phyloP scores from a whole-genome alignment of 495 filamentous ascomycete genomes.

The Penicillium maclennaniae region DNA sequence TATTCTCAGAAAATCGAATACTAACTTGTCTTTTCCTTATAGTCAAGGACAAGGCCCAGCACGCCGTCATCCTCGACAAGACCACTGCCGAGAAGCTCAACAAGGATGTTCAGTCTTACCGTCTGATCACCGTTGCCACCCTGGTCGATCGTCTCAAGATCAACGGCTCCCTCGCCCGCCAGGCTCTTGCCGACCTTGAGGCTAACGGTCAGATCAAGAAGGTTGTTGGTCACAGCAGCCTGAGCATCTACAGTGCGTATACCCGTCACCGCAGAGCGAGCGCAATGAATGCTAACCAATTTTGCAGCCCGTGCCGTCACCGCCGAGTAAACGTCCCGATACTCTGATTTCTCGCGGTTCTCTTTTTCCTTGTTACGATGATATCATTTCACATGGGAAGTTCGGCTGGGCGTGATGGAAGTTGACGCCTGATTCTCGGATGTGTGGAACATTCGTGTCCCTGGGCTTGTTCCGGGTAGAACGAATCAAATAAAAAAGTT shows the following conservation, averaged over 20 bases:
- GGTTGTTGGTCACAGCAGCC: slow-evolving; percentile 91
- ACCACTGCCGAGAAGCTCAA: slow-evolving; percentile 64
- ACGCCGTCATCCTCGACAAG: slow-evolving; percentile 79
- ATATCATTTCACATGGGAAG: slow-evolving; percentile 43
- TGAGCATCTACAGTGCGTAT: slow-evolving; percentile 89
- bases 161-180: slow-evolving; percentile 93
- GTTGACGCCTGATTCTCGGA: slow-evolving; percentile 30
- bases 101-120: slow-evolving; percentile 99
- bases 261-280: neutral
- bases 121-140: slow-evolving; percentile 96
- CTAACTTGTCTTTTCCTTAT: slow-evolving; percentile 31
- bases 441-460: slow-evolving; percentile 33
- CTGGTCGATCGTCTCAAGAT: slow-evolving; percentile 99
- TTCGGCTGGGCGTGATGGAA: slow-evolving; percentile 43
- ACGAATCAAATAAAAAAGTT: slow-evolving; percentile 35
- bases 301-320: slow-evolving; percentile 45
- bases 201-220: slow-evolving; percentile 98
- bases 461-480: slow-evolving; percentile 29
- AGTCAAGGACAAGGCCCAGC: slow-evolving; percentile 99
- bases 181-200: slow-evolving; percentile 89
- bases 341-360: slow-evolving; percentile 39
- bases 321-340: slow-evolving; percentile 46
- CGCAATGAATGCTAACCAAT: slow-evolving; percentile 15
- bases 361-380: slow-evolving; percentile 42
- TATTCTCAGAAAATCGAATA: slow-evolving; percentile 6